These are phyloP conservation scores for Magnusiomyces tetraspermus DNA, from an alignment of 1,139 yeast species.

Conservation along the genomic window DNA sequence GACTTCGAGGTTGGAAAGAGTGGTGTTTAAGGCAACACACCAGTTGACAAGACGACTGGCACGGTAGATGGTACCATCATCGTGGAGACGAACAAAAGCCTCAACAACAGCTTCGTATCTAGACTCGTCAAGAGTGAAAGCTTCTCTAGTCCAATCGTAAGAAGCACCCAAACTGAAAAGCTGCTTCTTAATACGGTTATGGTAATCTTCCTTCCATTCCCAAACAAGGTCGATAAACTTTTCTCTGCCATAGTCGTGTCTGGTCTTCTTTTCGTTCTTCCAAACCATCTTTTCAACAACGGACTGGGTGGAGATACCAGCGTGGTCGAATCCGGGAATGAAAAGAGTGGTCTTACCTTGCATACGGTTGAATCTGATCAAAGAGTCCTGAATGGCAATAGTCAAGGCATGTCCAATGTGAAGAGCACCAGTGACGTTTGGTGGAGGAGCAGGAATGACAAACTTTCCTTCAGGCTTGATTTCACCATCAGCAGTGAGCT, in stretches of 20 bases:
- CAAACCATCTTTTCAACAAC: slow-evolving; percentile 95
- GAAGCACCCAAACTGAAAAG: slow-evolving; percentile 88
- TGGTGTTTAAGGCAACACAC: slow-evolving; percentile 92
- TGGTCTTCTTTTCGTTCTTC: slow-evolving; percentile 79
- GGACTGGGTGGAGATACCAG: slow-evolving; percentile 98
- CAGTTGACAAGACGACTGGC: slow-evolving; percentile 91
- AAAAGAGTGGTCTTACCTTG: slow-evolving; percentile 89
- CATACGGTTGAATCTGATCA: slow-evolving; percentile 93
- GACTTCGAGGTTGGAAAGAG: slow-evolving; percentile 91
- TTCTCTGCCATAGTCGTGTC: slow-evolving; percentile 94
- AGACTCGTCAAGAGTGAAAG: slow-evolving; percentile 78
- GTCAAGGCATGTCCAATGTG: slow-evolving; percentile 99
- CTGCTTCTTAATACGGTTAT: slow-evolving; percentile 72
- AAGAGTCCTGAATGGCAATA: slow-evolving; percentile 85
- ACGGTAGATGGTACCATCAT: slow-evolving; percentile 92
- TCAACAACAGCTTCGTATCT: slow-evolving; percentile 76
- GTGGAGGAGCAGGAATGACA: slow-evolving; percentile 96
- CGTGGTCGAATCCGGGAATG: slow-evolving; percentile 97
- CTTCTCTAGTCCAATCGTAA: slow-evolving; percentile 92
- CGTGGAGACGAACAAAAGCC: slow-evolving; percentile 84
- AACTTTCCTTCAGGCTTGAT: slow-evolving; percentile 75
- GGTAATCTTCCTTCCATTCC: slow-evolving; percentile 98
- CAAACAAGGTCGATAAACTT: slow-evolving; percentile 79
- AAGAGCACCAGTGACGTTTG: slow-evolving; percentile 96
- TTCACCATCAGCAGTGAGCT: slow-evolving; percentile 64